Evolutionary conservation across 345 rosid genomes (phyloP), one percentile per base, ranked within the genome.

Genomic region (Rhizophora mangle): DNA sequence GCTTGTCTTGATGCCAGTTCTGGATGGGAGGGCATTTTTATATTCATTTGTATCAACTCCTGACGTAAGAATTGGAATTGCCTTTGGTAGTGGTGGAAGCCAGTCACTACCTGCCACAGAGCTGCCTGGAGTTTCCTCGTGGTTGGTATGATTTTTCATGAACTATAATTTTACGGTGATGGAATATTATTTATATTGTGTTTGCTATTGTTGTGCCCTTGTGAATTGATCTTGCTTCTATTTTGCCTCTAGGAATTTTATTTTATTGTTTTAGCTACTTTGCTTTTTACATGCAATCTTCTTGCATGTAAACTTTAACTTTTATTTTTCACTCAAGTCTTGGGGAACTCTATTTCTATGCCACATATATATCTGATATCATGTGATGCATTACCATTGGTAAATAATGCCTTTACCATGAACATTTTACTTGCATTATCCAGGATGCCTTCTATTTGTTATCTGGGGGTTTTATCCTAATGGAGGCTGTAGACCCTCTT

Each of bases 31-130:
- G 80, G 99, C 96, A 66, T 43, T 95, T 72, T 69, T 95, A 31
- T 92, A 89, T 79, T 95, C 96, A 30, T 95, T 95, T 84, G 79
- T 88, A 57, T 84, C 96, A 4, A 76, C 77, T 34, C 99, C 99
- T 27, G 92, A 95, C 67, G 92, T 92, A 43, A 82, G 96, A 78
- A 86, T 92, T 39, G 93, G 97, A 76, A 81, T 95, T 74, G 96
- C 97, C 72, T 95, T 95, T 64, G 99, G 99, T 64, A 89, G 99
- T 78, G 97, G 99, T 22, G 97, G 95, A 74, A 91, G 96, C 80
- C 96, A 95, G 66, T 87, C 95, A 37, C 84, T 91, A 65, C 98
- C 98, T 27, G 96, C 92, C 8, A 94, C 97, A 6, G 99, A 82
- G 77, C 89, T 94, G 37, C 99, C 99, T 13, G 99, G 96, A 7